Evolutionary conservation across 805 yeast genomes (phyloP), one percentile per base, ranked within the genome.

Genomic region (Cyberlindnera veronae): DNA sequence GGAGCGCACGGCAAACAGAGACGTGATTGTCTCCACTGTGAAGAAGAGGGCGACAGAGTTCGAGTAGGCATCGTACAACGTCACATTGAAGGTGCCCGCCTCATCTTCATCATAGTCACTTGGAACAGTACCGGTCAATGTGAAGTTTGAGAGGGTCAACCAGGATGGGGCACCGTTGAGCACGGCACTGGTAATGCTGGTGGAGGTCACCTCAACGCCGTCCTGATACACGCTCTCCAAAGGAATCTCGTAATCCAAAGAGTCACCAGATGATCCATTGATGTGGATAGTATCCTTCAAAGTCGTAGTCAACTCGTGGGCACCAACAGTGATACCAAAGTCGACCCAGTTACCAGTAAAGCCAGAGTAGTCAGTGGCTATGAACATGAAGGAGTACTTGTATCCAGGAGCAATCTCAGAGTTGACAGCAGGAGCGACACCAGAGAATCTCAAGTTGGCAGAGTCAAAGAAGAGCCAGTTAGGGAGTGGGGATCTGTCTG

Each of bases 341-440:
- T 74, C 64, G 3, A 84, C 81, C 48, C 72, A 78, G 4, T 79
- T 81, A 14, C 85, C 89, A 1, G 93, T 67, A 57, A 60, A 89
- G 2, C 95, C 96, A 19, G 63, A 62, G 54, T 78, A 77, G 54
- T 89, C 96, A 2, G 95, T 69, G 1, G 90, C 96, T 41, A 89
- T 79, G 50, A 90, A 72, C 32, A 78, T 70, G 50, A 91, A 79
- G 14, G 76, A 72, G 59, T 77, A 93, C 30, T 69, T 66, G 49
- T 77, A 69, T 29, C 95, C 86, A 10, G 97, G 98, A 1, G 99
- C 99, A 51, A 88, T 83, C 14, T 75, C 71, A 2, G 96, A 85
- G 50, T 86, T 83, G 23, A 86, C 86, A 7, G 83, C 69, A 10
- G 99, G 99, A 1, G 96, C 91, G 1, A 82, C 81, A 23, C 99